These are phyloP conservation scores for Anthracocystis panici-leucophaei DNA, from an alignment of 1,284 basidiomycete species.

Conservation along the genomic window DNA sequence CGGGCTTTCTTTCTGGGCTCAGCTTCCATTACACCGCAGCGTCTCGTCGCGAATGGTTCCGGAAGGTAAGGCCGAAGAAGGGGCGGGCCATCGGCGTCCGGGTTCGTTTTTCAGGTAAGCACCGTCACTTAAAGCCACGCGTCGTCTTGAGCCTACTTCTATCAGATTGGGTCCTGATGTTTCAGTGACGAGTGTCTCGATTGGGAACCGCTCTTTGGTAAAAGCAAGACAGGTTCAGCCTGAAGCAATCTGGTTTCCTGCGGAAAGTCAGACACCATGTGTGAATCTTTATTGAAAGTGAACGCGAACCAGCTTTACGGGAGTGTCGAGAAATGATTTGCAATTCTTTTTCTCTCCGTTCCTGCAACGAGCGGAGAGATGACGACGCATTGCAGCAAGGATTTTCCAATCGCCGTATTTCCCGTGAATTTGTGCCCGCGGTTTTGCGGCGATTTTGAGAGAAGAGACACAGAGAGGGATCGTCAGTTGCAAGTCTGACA, in stretches of 20 bases:
- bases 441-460: not conserved
- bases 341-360: not conserved
- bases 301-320: too few species aligned
- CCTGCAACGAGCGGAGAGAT: constrained; percentile 1
- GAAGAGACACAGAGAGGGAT: constrained; percentile 7
- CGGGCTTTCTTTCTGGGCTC: too few species aligned
- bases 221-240: too few species aligned
- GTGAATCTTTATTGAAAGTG: too few species aligned
- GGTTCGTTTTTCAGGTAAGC: constrained; percentile 1
- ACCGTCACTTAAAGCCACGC: not conserved
- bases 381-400: constrained; percentile 3
- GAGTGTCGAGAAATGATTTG: too few species aligned
- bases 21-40: too few species aligned
- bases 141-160: not conserved
- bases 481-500: not conserved
- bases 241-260: too few species aligned
- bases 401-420: constrained; percentile 1
- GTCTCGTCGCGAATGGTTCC: not conserved
- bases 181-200: too few species aligned
- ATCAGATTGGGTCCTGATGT: not conserved
- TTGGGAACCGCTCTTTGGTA: too few species aligned
- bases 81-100: not conserved
- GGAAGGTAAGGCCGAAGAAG: not conserved
- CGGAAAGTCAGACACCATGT: too few species aligned
- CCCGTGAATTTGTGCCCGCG: too few species aligned